A percentile compares a stretch with the other conserved stretches of the same genome.
These are phyloP conservation scores for Jatropha podagrica DNA, from an alignment of 441 rosid species.

Conservation along the genomic window DNA sequence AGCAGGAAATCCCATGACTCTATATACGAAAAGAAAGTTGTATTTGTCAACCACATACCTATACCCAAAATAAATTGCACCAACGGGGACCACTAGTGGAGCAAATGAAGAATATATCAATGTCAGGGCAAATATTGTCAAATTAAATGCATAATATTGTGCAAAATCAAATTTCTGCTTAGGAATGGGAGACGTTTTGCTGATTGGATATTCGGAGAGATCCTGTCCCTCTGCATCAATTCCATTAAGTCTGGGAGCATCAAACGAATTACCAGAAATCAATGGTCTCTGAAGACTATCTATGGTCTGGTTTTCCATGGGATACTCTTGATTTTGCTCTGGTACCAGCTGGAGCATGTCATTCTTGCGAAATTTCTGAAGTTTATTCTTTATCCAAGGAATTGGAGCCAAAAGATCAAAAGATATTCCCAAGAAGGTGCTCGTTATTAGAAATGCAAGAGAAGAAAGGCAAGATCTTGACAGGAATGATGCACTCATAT, in stretches of 20 bases:
- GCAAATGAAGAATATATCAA: conserved; percentile 91
- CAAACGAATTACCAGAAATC: conserved; percentile 57
- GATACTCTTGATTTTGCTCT: conserved; percentile 79
- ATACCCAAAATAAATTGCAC: conserved; percentile 89
- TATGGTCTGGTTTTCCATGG: conserved; percentile 57
- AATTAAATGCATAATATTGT: conserved; percentile 89
- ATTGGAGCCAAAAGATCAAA: conserved; percentile 86
- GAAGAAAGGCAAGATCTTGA: conserved; percentile 92
- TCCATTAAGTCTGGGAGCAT: conserved; percentile 53
- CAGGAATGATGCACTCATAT: conserved; percentile 88
- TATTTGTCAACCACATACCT: conserved; percentile 94
- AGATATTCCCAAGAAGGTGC: conserved; percentile 93
- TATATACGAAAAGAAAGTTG: conserved; percentile 89
- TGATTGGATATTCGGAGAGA: conserved; percentile 77
- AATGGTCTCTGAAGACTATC: conserved; percentile 71
- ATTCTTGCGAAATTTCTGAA: conserved; percentile 79
- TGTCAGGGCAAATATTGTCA: conserved; percentile 91
- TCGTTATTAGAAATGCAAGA: conserved; percentile 82
- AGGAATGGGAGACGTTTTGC: conserved; percentile 84
- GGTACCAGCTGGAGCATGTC: conserved; percentile 98
- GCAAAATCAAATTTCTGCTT: conserved; percentile 96
- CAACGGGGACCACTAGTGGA: conserved; percentile 92
- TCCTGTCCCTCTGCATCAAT: conserved; percentile 57
- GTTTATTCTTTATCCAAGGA: conserved; percentile 94
- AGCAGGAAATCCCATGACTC: conserved; percentile 93